Conservation (phyloP, 768 basidiomycete genomes). For the Suillus clintonianus region DNA sequence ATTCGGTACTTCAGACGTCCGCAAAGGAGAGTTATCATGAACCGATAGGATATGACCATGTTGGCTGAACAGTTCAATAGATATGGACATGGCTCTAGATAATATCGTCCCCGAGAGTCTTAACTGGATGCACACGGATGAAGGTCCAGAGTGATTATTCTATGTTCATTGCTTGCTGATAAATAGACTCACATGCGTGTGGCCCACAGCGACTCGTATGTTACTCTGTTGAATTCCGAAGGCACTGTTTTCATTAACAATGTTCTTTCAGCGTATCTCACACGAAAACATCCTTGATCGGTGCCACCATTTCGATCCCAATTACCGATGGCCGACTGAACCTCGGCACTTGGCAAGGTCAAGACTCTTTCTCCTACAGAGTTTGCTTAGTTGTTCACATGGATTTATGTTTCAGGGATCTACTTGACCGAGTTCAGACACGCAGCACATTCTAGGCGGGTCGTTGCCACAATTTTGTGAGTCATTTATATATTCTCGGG, state of each 20-base stretch:
- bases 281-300: constrained; percentile 85
- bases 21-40: constrained; percentile 37
- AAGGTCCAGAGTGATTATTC: constrained; percentile 81
- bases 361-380: constrained; percentile 11
- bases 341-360: constrained; percentile 93
- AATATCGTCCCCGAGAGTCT: constrained; percentile 82
- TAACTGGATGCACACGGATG: constrained; percentile 85
- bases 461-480: constrained; percentile 85
- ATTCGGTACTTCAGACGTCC: constrained; percentile 36
- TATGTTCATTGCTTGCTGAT: constrained; percentile 6
- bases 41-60: constrained; percentile 7
- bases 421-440: constrained; percentile 88
- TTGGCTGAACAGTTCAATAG: constrained; percentile 48
- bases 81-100: constrained; percentile 96
- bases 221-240: not conserved
- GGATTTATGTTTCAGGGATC: constrained; percentile 51
- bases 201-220: constrained; percentile 71
- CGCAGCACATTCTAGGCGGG: constrained; percentile 57
- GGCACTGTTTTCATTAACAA: constrained; percentile 10
- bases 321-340: constrained; percentile 78
- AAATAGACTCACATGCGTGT: constrained; percentile 5
- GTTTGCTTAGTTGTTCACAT: not conserved
- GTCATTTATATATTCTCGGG: constrained; percentile 16
- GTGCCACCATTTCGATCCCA: constrained; percentile 79
- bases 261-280: constrained; percentile 69